Base-by-base conservation (phyloP, 331 rosid genomes). In the Malus hybrid region DNA sequence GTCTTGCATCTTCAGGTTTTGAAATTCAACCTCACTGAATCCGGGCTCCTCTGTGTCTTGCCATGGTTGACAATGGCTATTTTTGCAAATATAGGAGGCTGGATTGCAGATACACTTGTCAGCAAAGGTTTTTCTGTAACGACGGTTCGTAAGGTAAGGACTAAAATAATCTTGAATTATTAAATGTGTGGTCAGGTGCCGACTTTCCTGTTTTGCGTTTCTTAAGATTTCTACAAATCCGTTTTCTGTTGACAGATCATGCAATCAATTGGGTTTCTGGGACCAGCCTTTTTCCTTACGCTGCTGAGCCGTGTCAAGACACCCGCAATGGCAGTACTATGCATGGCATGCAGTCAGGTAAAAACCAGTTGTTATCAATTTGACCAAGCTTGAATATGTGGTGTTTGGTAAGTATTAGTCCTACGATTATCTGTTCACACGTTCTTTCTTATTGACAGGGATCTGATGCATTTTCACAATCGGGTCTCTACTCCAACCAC, bases 271-370 rank as follows among this genome's bases (percentile, higher is more conserved):
- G 98, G 97, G 44, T 90, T 92, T 86, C 81, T 94, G 42, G 97
- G 97, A 77, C 97, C 99, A 7, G 97, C 97, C 24, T 86, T 92
- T 84, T 92, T 90, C 79, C 97, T 87, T 80, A 84, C 96, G 13
- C 97, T 83, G 88, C 93, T 92, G 75, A 87, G 93, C 80, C 90
- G 79, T 70, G 88, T 90, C 74, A 85, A 67, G 79, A 89, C 96
- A 84, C 97, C 97, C 6, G 80, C 92, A 68, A 80, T 90, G 93
- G 97, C 97, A 81, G 97, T 90, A 55, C 76, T 87, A 27, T 92
- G 93, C 87, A 92, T 94, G 97, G 91, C 97, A 59, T 94, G 97
- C 86, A 86, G 97, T 88, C 97, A 94, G 97, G 99, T 94, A 77
- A 67, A 80, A 74, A 36, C 81, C 63, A 54, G 66, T 68, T 32